Evolutionary conservation across 164 flowering plant genomes (phyloP).

Genomic region (Aristolochia fimbriata): DNA sequence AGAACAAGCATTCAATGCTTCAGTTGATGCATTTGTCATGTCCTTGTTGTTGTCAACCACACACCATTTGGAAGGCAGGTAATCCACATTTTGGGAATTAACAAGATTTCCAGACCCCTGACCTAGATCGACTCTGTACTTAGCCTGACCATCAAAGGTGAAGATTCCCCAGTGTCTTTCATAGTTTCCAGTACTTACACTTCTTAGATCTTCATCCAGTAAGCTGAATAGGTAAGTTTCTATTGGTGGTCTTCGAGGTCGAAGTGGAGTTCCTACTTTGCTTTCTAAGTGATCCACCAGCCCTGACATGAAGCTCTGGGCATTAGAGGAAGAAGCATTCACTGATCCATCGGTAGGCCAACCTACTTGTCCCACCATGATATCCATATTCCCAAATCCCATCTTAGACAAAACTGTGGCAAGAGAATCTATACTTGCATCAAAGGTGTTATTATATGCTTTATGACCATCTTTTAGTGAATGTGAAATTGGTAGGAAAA

Average conservation of each 20-base stretch:
- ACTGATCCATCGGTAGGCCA: conserved; percentile 95
- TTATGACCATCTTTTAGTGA: conserved; percentile 46
- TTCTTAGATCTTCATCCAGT: conserved; percentile 70
- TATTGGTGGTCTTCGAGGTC: conserved; percentile 41
- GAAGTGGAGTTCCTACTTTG: conserved; percentile 58
- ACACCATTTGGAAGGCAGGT: conserved; percentile 79
- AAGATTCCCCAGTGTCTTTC: conserved; percentile 89
- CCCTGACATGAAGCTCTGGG: conserved; percentile 60
- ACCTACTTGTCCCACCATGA: conserved; percentile 61
- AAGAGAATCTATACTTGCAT: conserved; percentile 53
- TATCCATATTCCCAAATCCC: conserved; percentile 53
- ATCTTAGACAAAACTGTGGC: conserved; percentile 44
- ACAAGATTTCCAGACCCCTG: conserved; percentile 37
- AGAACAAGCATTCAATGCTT: conserved; percentile 46
- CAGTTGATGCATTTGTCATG: conserved; percentile 45
- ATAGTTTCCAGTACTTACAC: conserved; percentile 42
- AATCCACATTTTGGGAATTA: conserved; percentile 63
- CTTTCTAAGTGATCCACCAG: conserved; percentile 45
- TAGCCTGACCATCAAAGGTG: conserved; percentile 91
- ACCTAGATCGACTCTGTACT: conserved; percentile 53
- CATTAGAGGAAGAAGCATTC: conserved; percentile 51
- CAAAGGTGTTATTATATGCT: conserved; percentile 58
- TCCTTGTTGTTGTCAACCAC: conserved; percentile 70
- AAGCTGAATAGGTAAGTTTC: conserved; percentile 61
- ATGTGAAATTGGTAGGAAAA: conserved; percentile 47